These are phyloP conservation scores for Linanthus parryae DNA, from an alignment of 148 eudicot genomes.

Conservation along the genomic window DNA sequence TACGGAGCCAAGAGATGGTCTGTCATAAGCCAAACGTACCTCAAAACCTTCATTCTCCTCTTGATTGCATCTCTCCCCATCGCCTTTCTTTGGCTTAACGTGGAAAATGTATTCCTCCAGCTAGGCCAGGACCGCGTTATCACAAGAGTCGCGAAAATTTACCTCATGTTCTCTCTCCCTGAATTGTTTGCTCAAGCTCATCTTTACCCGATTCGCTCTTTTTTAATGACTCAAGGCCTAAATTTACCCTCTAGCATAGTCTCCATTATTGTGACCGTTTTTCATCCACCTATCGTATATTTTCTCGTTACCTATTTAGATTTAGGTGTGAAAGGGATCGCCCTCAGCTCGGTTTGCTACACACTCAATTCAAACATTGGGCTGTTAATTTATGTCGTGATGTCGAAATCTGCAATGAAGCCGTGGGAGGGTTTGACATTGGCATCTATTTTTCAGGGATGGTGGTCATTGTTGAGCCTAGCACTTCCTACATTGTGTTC, in stretches of 20 bases:
- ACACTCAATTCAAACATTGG: conserved; percentile 52
- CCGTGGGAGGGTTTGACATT: conserved; percentile 59
- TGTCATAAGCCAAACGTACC: conserved; percentile 57
- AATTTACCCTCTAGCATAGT: conserved; percentile 49
- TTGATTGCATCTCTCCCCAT: conserved; percentile 45
- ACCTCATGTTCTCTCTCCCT: conserved; percentile 60
- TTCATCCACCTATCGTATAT: conserved; percentile 66
- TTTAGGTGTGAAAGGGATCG: conserved; percentile 67
- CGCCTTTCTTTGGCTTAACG: conserved; percentile 67
- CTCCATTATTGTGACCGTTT: conserved; percentile 35
- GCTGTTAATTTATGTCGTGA: conserved; percentile 38
- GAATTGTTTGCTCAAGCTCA: conserved; percentile 65
- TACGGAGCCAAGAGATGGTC: conserved; percentile 70
- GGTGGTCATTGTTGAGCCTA: conserved; percentile 53
- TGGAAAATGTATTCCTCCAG: conserved; percentile 43
- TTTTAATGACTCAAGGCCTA: conserved; percentile 58
- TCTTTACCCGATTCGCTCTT: conserved; percentile 54
- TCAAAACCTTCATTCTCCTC: conserved; percentile 59
- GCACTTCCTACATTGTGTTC: conserved; percentile 63
- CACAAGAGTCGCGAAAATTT: conserved; percentile 48
- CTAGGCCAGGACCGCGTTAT: conserved; percentile 65
- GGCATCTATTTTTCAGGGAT: conserved; percentile 52
- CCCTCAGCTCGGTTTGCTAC: conserved; percentile 59
- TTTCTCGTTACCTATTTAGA: conserved; percentile 43
- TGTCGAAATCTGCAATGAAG: conserved; percentile 30